phyloP scores from a whole-genome alignment of 495 filamentous ascomycete genomes.

The Thermothielavioides terrestris region DNA sequence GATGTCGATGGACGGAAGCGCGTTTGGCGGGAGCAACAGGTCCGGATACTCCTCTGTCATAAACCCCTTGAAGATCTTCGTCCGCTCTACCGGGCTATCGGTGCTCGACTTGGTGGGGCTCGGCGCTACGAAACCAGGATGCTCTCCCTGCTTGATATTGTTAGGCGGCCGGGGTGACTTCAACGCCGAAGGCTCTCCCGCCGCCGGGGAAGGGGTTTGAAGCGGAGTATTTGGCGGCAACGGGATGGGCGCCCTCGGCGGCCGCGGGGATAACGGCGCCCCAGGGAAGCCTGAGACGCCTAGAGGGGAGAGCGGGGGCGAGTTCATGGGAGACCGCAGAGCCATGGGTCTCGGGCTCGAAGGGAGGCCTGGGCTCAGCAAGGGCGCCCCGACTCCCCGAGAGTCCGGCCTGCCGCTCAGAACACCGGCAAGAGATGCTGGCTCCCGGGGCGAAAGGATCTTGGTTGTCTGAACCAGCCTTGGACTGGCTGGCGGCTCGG shows the following conservation, averaged over 20 bases:
- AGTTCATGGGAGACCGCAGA: slow-evolving; percentile 59
- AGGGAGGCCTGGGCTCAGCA: slow-evolving; percentile 82
- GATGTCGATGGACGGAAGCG: slow-evolving; percentile 76
- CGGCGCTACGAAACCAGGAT: slow-evolving; percentile 18
- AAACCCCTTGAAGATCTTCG: slow-evolving; percentile 50
- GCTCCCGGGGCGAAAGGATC: slow-evolving; percentile 17
- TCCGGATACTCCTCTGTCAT: slow-evolving; percentile 77
- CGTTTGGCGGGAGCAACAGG: slow-evolving; percentile 77
- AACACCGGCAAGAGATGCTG: slow-evolving; percentile 42
- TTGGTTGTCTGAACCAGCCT: slow-evolving; percentile 22
- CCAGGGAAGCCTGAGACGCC: slow-evolving; percentile 42
- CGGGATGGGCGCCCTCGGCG: slow-evolving; percentile 56
- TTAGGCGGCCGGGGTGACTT: slow-evolving; percentile 33
- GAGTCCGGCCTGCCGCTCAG: slow-evolving; percentile 29
- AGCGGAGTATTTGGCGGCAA: slow-evolving; percentile 55
- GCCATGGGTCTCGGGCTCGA: slow-evolving; percentile 79
- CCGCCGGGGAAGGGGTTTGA: slow-evolving; percentile 43
- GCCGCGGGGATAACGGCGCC: slow-evolving; percentile 63
- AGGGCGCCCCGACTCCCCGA: slow-evolving; percentile 37
- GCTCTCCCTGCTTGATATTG: slow-evolving; percentile 29
- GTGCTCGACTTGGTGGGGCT: slow-evolving; percentile 27
- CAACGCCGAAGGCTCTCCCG: slow-evolving; percentile 25
- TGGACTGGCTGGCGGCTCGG: slow-evolving; percentile 26
- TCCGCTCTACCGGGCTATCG: slow-evolving; percentile 28
- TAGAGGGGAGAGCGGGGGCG: slow-evolving; percentile 61